These are phyloP conservation scores for Fusarium stilboides DNA, from an alignment of 2,329 filamentous ascomycete genomes.

Conservation along the genomic window DNA sequence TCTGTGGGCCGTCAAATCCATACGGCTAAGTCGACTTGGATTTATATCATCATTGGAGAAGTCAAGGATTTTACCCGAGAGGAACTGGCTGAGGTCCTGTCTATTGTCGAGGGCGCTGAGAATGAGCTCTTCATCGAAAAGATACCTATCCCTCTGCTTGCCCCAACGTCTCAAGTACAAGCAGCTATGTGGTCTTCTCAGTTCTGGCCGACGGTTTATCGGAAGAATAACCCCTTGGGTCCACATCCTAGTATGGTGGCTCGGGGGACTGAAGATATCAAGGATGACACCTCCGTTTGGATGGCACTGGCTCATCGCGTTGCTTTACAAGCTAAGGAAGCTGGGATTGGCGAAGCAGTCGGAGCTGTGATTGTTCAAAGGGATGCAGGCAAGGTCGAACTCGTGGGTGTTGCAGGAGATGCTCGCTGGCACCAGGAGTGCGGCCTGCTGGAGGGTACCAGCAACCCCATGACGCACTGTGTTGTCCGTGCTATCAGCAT, in stretches of 20 bases:
- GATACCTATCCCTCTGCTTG: conserved; percentile 78
- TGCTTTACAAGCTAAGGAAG: conserved; percentile 70
- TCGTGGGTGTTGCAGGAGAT: conserved; percentile 83
- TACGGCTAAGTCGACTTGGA: conserved; percentile 72
- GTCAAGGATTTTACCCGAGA: conserved; percentile 67
- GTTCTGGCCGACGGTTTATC: conserved; percentile 89
- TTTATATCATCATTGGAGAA: conserved; percentile 71
- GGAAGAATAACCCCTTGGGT: conserved; percentile 88
- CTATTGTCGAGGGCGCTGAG: conserved; percentile 65
- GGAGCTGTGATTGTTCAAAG: conserved; percentile 84
- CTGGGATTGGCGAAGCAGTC: conserved; percentile 76
- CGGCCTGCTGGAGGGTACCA: conserved; percentile 61
- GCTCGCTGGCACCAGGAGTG: conserved; percentile 76
- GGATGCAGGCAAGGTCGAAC: conserved; percentile 63
- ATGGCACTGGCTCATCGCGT: conserved; percentile 77
- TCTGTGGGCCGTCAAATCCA: conserved; percentile 69
- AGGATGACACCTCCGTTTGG: conserved; percentile 74
- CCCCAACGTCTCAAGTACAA: conserved; percentile 83
- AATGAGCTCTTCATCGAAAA: conserved; percentile 71
- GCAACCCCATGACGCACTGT: conserved; percentile 84
- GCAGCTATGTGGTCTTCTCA: conserved; percentile 80
- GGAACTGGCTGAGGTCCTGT: conserved; percentile 65
- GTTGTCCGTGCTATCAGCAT: conserved; percentile 86
- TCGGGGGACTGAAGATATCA: conserved; percentile 78
- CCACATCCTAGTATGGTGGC: conserved; percentile 83